phyloP scores from a whole-genome alignment of 768 basidiomycete species.

The Hypholoma fasciculare region DNA sequence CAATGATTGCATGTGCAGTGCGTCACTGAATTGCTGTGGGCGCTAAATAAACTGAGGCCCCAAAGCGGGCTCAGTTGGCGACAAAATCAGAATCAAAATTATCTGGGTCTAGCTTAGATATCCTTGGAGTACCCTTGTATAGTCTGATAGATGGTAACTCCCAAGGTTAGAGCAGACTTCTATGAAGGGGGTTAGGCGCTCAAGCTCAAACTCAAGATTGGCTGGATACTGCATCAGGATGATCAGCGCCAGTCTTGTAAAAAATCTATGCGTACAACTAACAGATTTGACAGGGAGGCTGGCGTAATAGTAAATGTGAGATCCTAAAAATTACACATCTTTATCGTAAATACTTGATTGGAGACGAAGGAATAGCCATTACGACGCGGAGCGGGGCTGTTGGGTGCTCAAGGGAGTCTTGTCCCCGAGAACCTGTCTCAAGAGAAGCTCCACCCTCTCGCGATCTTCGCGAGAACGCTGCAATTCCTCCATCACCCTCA shows the following conservation, averaged over 20 bases:
- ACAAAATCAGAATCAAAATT: not conserved
- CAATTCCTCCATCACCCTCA: slow-evolving; percentile 74
- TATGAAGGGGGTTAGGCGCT: too few relatives aligned
- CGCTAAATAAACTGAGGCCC: not conserved
- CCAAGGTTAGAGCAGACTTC: too few relatives aligned
- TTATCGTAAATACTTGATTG: not conserved
- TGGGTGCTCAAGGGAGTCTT: slow-evolving; percentile 10
- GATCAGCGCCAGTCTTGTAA: too few relatives aligned
- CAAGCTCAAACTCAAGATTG: too few relatives aligned
- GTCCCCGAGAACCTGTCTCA: slow-evolving; percentile 62
- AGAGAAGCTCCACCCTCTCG: slow-evolving; percentile 62
- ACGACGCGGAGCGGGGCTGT: slow-evolving; percentile 1
- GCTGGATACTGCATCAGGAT: too few relatives aligned
- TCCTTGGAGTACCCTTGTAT: too few relatives aligned
- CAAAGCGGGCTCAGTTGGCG: not conserved
- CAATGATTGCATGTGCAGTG: not conserved
- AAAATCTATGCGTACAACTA: too few relatives aligned
- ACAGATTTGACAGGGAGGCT: not conserved
- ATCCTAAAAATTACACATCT: slow-evolving; percentile 4
- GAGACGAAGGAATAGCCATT: not conserved
- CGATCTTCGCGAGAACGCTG: slow-evolving; percentile 62
- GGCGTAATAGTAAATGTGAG: not conserved
- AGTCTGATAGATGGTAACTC: too few relatives aligned
- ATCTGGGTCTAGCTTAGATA: too few relatives aligned
- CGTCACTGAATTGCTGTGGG: not conserved